Base-by-base conservation (phyloP, 352 stramenopile genomes). In the Blastocystis sp. region DNA sequence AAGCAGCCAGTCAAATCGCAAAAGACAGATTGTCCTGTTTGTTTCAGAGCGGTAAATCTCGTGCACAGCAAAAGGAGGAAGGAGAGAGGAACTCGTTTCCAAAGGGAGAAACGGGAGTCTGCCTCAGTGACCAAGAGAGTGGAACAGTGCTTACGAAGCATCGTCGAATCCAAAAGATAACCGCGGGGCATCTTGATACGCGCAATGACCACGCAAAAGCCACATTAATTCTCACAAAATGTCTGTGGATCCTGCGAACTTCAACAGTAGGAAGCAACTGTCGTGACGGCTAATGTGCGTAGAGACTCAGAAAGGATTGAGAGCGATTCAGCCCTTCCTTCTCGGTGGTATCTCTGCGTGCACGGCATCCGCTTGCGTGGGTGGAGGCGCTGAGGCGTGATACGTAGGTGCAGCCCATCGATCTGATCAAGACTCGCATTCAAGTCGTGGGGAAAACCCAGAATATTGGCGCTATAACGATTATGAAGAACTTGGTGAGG, bases 401-500 rank as follows among this genome's bases (percentile, higher is more conserved):
- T n/a, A n/a, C 12, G 6, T 55, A 80, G 77, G 96, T 97, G 91
- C 94, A 96, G 91, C 94, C 94, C 50, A 96, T 97, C 88, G 94
- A 97, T 88, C 92, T 96, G 61, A 94, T 95, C 91, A 97, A 97
- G 91, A 94, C 96, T 67, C 94, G 95, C 51, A 88, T 97, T 60
- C 94, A 97, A 90, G 91, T 97, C 62, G 93, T 93, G 9, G 94
- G 79, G 26, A 89, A 89, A 29, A 93, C 93, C 61, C 90, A 93
- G 62, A 95, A 95, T 63, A 93, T 95, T 62, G 94, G 93, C 60
- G 92, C 92, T 37, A 9, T 95, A 37, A 91, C 92, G 80, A 93
- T 96, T 29, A 93, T 94, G 37, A 94, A 93, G 78, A 95, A 93
- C 1, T 93, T 96, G 1, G 90, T 97, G 12, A 92, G 92, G 39